A percentile compares a stretch with the other conserved stretches of the same genome.
These are phyloP conservation scores for Monosporascus sp. DNA, from an alignment of 2,329 filamentous ascomycete species.

Conservation along the genomic window DNA sequence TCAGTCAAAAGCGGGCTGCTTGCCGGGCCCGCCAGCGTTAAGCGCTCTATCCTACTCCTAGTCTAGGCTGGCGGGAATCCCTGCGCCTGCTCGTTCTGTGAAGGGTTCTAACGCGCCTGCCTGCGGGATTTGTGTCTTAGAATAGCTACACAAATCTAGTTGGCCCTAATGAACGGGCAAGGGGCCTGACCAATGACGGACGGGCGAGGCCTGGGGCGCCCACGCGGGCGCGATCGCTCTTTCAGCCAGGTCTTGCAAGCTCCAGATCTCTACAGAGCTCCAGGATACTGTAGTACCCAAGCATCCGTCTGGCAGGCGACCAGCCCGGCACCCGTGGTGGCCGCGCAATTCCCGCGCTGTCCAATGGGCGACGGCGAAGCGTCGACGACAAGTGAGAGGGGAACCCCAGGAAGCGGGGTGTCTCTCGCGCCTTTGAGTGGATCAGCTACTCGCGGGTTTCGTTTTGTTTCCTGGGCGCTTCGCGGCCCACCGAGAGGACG, in stretches of 20 bases:
- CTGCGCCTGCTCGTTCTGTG: neutral
- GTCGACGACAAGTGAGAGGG: neutral
- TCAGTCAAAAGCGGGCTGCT: neutral
- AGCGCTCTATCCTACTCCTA: neutral
- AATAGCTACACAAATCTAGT: neutral
- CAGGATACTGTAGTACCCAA: no score
- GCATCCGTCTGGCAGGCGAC: neutral
- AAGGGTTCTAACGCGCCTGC: neutral
- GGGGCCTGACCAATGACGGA: neutral
- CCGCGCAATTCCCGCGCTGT: neutral
- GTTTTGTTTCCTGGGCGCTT: constrained; percentile 10
- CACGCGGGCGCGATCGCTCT: neutral
- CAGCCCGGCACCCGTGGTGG: neutral
- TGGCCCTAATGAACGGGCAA: neutral
- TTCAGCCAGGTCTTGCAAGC: neutral
- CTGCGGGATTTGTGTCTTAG: neutral
- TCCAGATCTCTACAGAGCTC: neutral
- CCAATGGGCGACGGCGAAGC: neutral
- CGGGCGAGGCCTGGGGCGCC: neutral
- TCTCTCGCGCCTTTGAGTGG: neutral
- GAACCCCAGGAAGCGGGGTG: neutral
- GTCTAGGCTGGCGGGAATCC: neutral
- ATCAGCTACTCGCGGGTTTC: constrained; percentile 2
- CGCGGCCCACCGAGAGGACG: constrained; percentile 4
- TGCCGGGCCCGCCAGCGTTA: neutral